Evolutionary conservation across 2,329 filamentous ascomycete species (phyloP), one percentile per base, ranked within the genome.

Genomic region (Xylariaceae sp.): DNA sequence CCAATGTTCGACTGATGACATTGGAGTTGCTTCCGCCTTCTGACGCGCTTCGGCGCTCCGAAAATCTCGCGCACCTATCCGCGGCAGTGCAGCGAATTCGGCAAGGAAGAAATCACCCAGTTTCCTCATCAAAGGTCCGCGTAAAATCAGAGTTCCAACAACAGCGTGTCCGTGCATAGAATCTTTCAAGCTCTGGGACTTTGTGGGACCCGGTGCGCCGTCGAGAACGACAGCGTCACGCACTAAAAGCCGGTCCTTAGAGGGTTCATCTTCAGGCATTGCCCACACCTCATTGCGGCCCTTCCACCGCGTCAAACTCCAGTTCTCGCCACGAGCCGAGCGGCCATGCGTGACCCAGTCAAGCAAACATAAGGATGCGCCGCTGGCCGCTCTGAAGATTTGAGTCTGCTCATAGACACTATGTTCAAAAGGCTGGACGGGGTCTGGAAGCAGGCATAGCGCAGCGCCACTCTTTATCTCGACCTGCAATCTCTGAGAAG

Each of bases 281-380:
- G 67, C 60, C 81, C 85, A 91, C n/a, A 97, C 76, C 66, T 98
- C 93, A 59, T 96, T 97, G 50, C 86, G 77, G 9, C 89, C 89
- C 44, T 73, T 79, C 81, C 93, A 97, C 48, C 75, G 76, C 42
- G 76, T 69, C 46, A 96, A 82, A 52, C 83, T 83, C 93, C 93
- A 98, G 49, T 88, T 76, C 66, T 98, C 93, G 18, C 89, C 90
- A 35, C 87, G 79, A 4, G 93, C 90, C 4, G 75, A 79, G 15
- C 93, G 80, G 7, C 93, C 93, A 57, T 91, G 87, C 2, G 83
- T 94, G 6, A 97, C 89, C 93, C 93, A 98, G 64, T 98, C 93
- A 34, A 95, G 70, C 2, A 95, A 74, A 59, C 89, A 94, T 12
- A 97, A 66, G 31, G 84, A 81, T 53, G 72, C 78, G 4, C 58